Base-by-base conservation (phyloP, 1,284 basidiomycete genomes). In the Flammula alnicola region DNA sequence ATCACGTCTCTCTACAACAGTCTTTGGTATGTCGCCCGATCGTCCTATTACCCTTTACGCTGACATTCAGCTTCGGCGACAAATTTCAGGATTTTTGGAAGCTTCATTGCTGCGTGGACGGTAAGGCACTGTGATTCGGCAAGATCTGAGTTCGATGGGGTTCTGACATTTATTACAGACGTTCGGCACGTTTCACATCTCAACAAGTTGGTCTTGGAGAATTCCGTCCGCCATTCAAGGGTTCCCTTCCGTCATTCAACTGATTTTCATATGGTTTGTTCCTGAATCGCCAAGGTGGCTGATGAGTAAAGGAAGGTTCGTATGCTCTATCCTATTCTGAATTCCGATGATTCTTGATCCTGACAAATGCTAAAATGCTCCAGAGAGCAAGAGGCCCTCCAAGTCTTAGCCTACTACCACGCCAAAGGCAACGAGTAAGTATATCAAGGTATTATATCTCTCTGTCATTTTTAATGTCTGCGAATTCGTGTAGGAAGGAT, bases 341-440 rank as follows among this genome's bases (percentile, higher is more conserved):
- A n/a, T 14, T 11, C 12, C n/a, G 4, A 22, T 14, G 29, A 20
- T 2, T 10, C 10, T 1, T 23, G 16, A 7, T 7, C 2, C 5
- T 41, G 9, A 26, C 38, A n/a, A n/a, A n/a, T n/a, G 10, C n/a
- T 3, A n/a, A 31, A 4, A 5, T 27, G 16, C 17, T 4, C 12
- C 22, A 68, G 73, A 44, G 54, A 52, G 25, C 31, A 47, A 20
- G 46, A 58, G 27, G 57, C 57, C 8, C 45, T 55, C 8, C 42
- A 44, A 9, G 52, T 40, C 7, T 20, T 58, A 12, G 57, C 57
- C 0, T 58, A 58, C 25, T 55, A 57, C 30, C 58, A 56, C 30
- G 57, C 57, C 8, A 69, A 76, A 20, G 78, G 80, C 12, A 71
- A 82, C 43, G 67, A 74, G 73, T 79, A 58, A 59, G 71, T 42